Percentiles rank a stretch among this genome's conserved stretches.
Conservation (phyloP, 441 rosid species). For the Pelargonium fulgidum region DNA sequence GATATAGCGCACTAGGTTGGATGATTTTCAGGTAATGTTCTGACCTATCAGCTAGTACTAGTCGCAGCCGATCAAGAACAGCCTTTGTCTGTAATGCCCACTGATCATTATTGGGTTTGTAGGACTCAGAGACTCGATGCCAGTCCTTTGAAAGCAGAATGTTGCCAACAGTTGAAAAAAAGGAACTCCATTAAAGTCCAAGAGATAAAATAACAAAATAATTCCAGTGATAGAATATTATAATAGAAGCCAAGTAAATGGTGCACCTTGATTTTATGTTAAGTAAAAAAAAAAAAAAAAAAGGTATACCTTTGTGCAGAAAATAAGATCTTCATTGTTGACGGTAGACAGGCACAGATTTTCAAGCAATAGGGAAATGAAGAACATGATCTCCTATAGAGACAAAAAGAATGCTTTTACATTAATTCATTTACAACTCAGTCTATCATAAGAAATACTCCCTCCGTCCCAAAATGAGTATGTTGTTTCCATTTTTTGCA, state of each 20-base stretch:
- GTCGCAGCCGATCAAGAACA: slow-evolving; percentile 58
- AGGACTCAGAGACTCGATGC: slow-evolving; percentile 42
- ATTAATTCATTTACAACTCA: slow-evolving; percentile 4
- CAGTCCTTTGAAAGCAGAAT: slow-evolving; percentile 45
- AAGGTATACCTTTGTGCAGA: slow-evolving; percentile 52
- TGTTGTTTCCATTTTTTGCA: too few relatives aligned
- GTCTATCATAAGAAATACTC: slow-evolving; percentile 5
- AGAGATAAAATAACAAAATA: slow-evolving; percentile 21
- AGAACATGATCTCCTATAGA: slow-evolving; percentile 52
- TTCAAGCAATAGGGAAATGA: slow-evolving; percentile 60
- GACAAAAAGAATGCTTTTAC: slow-evolving; percentile 7
- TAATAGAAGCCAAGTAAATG: not conserved
- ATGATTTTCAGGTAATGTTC: slow-evolving; percentile 43
- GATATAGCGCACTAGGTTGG: slow-evolving; percentile 63
- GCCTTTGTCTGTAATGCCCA: slow-evolving; percentile 84
- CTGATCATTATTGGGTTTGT: slow-evolving; percentile 46
- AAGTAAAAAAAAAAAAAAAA: slow-evolving; percentile 5
- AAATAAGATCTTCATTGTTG: slow-evolving; percentile 65
- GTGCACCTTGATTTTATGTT: not conserved
- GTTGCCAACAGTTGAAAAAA: slow-evolving; percentile 14
- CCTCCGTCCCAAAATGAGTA: too few relatives aligned
- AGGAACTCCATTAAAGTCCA: slow-evolving; percentile 14
- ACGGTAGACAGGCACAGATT: slow-evolving; percentile 59
- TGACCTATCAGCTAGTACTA: slow-evolving; percentile 58
- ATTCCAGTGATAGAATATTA: not conserved